Evolutionary conservation across 331 rosid species (phyloP), one percentile per base, ranked within the genome.

Genomic region (Erythrophleum ivorense): DNA sequence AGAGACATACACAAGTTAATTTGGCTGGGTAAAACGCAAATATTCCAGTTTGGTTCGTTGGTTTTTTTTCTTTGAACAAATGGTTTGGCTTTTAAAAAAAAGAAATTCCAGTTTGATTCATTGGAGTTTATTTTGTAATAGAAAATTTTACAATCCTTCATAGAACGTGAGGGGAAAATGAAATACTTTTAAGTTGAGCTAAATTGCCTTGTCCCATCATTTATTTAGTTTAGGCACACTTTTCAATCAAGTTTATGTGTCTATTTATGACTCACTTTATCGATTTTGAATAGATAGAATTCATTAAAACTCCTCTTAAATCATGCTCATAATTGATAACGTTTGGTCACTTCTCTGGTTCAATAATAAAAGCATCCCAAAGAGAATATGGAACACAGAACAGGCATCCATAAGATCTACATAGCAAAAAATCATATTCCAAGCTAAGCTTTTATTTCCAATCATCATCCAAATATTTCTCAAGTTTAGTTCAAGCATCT

Each of bases 401-500:
- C n/a, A 29, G 8, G 34, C 8, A 21, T 24, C 41, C 57, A 24
- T 24, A 24, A 24, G 29, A 24, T 24, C 0, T 24, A 24, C 7
- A 15, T n/a, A 33, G 16, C 7, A 5, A 64, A 74, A 52, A 53
- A 76, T 38, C 59, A 65, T 58, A 33, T 41, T 49, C 14, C 53
- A 33, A 34, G 65, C 9, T 69, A 64, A 33, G 53, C n/a, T 82
- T 79, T 84, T 79, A 90, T 87, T 92, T 77, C 81, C 64, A 87
- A 77, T 77, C 68, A 72, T 57, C 59, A 72, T 85, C 58, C 65
- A 58, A 82, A 81, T 75, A 63, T 80, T 80, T 74, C 78, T 68
- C 67, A 40, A 38, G 84, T 52, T 41, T 24, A 74, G 40, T 70
- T 46, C 63, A 48, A 66, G 74, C 76, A n/a, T n/a, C n/a, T n/a